Percentiles rank a stretch among this genome's conserved stretches.
Conservation (phyloP, 2,329 filamentous ascomycete genomes). For the Hypoxylon sp. region DNA sequence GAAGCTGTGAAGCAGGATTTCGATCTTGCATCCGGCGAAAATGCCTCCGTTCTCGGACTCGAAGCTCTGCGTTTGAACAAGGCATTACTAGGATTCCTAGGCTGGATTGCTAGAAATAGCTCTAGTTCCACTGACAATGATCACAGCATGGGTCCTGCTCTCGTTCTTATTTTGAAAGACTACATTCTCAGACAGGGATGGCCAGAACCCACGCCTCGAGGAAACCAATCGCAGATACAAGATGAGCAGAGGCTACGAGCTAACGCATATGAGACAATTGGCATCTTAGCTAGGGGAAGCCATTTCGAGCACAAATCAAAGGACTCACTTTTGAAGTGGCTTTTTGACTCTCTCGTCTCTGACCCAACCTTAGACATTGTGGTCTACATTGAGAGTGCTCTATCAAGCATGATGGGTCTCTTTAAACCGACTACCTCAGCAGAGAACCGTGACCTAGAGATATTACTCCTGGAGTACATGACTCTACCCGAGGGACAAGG, state of each 20-base stretch:
- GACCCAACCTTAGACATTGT: conserved; percentile 83
- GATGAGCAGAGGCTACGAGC: conserved; percentile 79
- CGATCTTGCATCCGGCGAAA: conserved; percentile 56
- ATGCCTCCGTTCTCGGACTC: conserved; percentile 68
- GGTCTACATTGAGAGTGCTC: conserved; percentile 89
- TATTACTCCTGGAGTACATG: conserved; percentile 79
- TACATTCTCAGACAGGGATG: conserved; percentile 88
- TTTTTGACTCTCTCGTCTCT: conserved; percentile 86
- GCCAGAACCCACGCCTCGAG: conserved; percentile 71
- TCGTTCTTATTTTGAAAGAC: conserved; percentile 77
- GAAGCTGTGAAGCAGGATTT: conserved; percentile 78
- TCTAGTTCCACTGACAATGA: conserved; percentile 69
- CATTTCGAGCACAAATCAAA: conserved; percentile 67
- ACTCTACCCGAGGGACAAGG: conserved; percentile 65
- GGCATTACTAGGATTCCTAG: conserved; percentile 87
- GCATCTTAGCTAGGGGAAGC: conserved; percentile 79
- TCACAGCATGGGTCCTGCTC: conserved; percentile 73
- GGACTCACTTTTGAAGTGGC: conserved; percentile 76
- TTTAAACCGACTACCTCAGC: conserved; percentile 56
- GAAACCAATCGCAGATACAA: conserved; percentile 63
- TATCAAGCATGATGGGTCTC: conserved; percentile 77
- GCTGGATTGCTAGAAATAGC: conserved; percentile 86
- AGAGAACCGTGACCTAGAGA: conserved; percentile 58
- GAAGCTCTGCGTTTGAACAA: conserved; percentile 85
- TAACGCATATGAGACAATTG: conserved; percentile 91